These are phyloP conservation scores for Apophysomyces elegans DNA, from an alignment of 371 early-diverging fungal genomes.

Conservation along the genomic window DNA sequence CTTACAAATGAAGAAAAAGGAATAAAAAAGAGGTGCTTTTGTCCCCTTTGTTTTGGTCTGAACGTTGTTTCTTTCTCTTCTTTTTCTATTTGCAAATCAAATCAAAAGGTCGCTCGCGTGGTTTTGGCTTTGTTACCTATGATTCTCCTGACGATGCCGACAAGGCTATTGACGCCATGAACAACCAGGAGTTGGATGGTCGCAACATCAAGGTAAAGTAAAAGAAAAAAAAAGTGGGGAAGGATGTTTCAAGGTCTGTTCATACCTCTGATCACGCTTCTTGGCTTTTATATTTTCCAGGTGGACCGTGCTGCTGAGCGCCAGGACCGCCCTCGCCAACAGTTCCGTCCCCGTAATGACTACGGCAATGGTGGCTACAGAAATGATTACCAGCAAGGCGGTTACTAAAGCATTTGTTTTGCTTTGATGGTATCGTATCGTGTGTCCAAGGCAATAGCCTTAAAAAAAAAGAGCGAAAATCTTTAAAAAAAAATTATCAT, in stretches of 20 bases:
- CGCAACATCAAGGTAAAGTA: slow-evolving; percentile 3
- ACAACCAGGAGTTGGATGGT: slow-evolving; percentile 3
- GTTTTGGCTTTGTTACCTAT: slow-evolving; percentile 87
- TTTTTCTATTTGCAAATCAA: neutral
- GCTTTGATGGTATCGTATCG: neutral
- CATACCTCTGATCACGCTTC: neutral
- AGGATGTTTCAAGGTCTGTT: too few species aligned
- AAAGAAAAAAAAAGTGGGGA: neutral
- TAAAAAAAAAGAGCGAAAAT: neutral
- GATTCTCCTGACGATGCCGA: slow-evolving; percentile 71
- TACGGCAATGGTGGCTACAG: neutral
- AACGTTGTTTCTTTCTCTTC: neutral
- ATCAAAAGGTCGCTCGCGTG: slow-evolving; percentile 45
- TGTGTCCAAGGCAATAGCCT: neutral
- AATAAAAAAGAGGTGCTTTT: neutral
- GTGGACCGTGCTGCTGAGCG: slow-evolving; percentile 13
- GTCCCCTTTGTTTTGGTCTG: neutral
- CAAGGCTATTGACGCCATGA: slow-evolving; percentile 67
- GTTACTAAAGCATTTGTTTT: neutral
- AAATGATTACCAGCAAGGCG: neutral
- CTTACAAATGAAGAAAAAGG: neutral
- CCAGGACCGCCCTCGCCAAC: neutral
- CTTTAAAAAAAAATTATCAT: neutral
- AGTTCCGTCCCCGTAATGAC: slow-evolving; percentile 6
- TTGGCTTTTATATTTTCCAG: neutral